A percentile compares a stretch with the other conserved stretches of the same genome.
These are phyloP conservation scores for Hanseniaspora lachancei DNA, from an alignment of 805 yeast species.

Conservation along the genomic window DNA sequence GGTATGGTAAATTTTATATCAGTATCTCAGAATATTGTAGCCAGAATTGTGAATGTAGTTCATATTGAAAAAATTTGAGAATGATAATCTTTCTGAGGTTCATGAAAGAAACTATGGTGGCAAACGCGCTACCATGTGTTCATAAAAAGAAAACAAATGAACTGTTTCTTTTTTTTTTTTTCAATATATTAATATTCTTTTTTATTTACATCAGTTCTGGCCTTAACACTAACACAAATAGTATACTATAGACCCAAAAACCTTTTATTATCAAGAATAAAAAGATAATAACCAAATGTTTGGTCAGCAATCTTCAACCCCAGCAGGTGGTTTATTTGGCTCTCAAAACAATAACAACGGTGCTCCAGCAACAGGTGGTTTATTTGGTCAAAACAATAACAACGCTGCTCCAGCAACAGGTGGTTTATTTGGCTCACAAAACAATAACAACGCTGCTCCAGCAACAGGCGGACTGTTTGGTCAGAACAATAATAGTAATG, in stretches of 20 bases:
- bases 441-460: slow-evolving; percentile 12
- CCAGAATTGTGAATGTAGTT: too few species aligned
- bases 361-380: slow-evolving; percentile 18
- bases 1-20: too few species aligned
- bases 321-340: slow-evolving; percentile 11
- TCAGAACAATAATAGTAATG: slow-evolving; percentile 15
- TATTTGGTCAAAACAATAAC: slow-evolving; percentile 16
- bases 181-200: background rate
- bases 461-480: slow-evolving; percentile 38
- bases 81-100: too few species aligned
- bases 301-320: slow-evolving; percentile 23
- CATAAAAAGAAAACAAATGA: background rate
- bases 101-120: too few species aligned
- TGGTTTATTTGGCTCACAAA: slow-evolving; percentile 19
- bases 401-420: slow-evolving; percentile 16
- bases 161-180: background rate
- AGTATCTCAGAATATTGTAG: too few species aligned
- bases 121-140: background rate
- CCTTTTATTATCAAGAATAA: slow-evolving; percentile 33
- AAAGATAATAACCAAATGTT: slow-evolving; percentile 21
- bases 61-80: too few species aligned
- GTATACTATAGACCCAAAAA: background rate
- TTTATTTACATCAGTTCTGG: background rate
- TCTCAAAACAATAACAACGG: slow-evolving; percentile 14
- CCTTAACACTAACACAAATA: too few species aligned